Percentiles rank a stretch among this genome's conserved stretches.
phyloP scores from a whole-genome alignment of 148 eudicot genomes.

The Persicaria tinctoria region DNA sequence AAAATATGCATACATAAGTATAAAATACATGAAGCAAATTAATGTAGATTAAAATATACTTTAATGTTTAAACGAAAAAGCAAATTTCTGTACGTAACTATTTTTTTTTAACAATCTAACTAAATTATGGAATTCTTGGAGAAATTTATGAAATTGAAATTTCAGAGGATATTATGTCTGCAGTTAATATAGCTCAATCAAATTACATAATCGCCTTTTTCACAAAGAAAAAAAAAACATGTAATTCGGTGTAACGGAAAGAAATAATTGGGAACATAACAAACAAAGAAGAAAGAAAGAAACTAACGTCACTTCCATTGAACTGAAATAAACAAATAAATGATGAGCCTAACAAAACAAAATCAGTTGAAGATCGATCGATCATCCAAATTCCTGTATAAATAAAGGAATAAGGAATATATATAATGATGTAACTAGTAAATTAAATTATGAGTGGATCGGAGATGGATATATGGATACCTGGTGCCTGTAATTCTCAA shows the following conservation, averaged over 20 bases:
- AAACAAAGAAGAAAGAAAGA: background rate
- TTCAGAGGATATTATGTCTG: no score
- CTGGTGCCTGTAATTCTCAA: constrained; percentile 78
- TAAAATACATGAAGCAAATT: no score
- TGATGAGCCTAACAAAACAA: background rate
- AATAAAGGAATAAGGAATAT: background rate
- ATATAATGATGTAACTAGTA: background rate
- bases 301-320: background rate
- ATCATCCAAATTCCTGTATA: background rate
- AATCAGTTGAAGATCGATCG: background rate
- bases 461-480: constrained; percentile 23
- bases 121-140: no score
- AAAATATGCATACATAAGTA: no score
- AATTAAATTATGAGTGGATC: background rate
- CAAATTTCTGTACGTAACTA: no score
- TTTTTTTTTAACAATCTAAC: no score
- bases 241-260: background rate
- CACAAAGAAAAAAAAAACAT: no score
- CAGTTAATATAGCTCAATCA: no score
- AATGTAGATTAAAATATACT: no score
- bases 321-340: background rate
- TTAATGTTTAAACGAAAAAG: no score
- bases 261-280: background rate
- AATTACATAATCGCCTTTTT: no score
- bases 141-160: no score